phyloP scores from a whole-genome alignment of 805 yeast genomes.

The Blastobotrys attinorum region DNA sequence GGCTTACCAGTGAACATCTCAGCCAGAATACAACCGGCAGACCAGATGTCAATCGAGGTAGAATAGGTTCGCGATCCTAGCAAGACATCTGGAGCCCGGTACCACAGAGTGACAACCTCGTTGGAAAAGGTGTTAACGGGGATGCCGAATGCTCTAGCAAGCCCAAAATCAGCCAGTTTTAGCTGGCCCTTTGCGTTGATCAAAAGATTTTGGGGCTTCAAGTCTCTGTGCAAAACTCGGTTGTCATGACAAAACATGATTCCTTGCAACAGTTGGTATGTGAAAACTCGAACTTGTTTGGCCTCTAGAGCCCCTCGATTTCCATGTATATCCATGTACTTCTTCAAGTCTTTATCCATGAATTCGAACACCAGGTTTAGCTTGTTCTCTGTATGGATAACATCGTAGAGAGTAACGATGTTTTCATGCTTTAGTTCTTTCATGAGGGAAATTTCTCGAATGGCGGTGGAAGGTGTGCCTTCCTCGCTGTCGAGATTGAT shows the following conservation, averaged over 20 bases:
- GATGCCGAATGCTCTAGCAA: conserved; percentile 96
- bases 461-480: conserved; percentile 98
- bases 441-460: conserved; percentile 90
- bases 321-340: conserved; percentile 88
- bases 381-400: conserved; percentile 94
- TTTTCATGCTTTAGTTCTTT: conserved; percentile 91
- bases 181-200: conserved; percentile 85
- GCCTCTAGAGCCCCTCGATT: conserved; percentile 65
- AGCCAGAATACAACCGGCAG: conserved; percentile 95
- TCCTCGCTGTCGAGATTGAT: conserved; percentile 93
- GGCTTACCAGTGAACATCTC: conserved; percentile 99
- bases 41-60: conserved; percentile 97
- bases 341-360: conserved; percentile 88
- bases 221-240: conserved; percentile 70
- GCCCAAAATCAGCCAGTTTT: conserved; percentile 92
- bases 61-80: conserved; percentile 93
- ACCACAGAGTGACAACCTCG: conserved; percentile 97
- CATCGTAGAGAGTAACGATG: conserved; percentile 87
- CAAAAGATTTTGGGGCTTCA: conserved; percentile 91
- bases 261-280: conserved; percentile 89
- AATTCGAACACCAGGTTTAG: conserved; percentile 88
- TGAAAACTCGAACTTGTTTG: conserved; percentile 74
- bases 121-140: conserved; percentile 96
- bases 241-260: conserved; percentile 82
- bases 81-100: conserved; percentile 94